phyloP scores from a whole-genome alignment of 176 grass and related monocot genomes.

The Zoysia pacifica region DNA sequence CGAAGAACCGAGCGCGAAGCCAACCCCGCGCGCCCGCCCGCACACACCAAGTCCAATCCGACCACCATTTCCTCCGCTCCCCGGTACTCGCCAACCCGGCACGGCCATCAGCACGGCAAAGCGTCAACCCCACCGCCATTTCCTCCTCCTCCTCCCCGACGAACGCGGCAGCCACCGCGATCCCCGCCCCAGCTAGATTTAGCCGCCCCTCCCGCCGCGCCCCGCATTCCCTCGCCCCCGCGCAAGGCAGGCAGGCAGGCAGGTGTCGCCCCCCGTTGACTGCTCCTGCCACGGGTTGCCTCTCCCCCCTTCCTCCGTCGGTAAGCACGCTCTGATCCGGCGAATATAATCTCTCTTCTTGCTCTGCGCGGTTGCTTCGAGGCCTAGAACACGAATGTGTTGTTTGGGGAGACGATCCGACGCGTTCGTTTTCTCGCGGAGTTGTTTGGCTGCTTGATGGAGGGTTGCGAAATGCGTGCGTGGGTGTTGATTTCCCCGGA shows the following conservation, averaged over 20 bases:
- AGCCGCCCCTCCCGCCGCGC: not conserved
- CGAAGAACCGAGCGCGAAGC: no score
- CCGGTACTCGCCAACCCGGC: no score
- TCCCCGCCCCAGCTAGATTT: not conserved
- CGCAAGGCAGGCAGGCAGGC: not conserved
- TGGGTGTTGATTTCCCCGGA: not conserved
- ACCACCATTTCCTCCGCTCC: no score
- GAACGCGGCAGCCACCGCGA: slow-evolving; percentile 2
- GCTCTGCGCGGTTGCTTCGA: not conserved
- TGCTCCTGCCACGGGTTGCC: not conserved
- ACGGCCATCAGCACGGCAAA: no score
- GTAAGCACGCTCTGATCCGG: not conserved
- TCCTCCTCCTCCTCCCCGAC: not conserved
- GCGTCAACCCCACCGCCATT: not conserved
- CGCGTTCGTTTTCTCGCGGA: not conserved
- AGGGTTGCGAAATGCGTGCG: not conserved
- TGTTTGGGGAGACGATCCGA: not conserved
- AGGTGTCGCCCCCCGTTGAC: not conserved
- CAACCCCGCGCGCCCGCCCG: no score
- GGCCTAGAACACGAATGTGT: not conserved
- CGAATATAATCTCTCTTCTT: not conserved
- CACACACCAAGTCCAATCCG: no score
- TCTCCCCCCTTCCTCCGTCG: not conserved
- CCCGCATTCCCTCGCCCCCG: not conserved
- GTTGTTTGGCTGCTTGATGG: not conserved